These are phyloP conservation scores for Neurospora intermedia DNA, from an alignment of 495 filamentous ascomycete species.

Conservation along the genomic window DNA sequence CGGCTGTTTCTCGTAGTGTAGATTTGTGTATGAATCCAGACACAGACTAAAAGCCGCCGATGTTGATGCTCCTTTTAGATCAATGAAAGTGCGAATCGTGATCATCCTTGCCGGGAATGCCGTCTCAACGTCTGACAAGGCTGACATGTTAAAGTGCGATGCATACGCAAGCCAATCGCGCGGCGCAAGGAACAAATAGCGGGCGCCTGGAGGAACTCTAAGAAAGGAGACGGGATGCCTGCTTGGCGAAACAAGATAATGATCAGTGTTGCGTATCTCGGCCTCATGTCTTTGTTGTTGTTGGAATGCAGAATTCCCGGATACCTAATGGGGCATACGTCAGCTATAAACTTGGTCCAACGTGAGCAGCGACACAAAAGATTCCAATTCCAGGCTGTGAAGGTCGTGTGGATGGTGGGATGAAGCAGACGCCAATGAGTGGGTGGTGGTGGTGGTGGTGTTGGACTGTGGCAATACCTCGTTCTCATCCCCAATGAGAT, in stretches of 20 bases:
- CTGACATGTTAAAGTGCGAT: not conserved
- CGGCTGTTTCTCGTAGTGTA: not conserved
- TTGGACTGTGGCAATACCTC: not conserved
- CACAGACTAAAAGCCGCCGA: not conserved
- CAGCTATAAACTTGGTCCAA: not conserved
- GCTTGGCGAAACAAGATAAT: conserved; percentile 14
- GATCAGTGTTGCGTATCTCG: not conserved
- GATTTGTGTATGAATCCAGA: not conserved
- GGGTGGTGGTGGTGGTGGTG: not conserved
- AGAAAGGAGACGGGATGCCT: conserved; percentile 19
- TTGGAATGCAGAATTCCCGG: not conserved
- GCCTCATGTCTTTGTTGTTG: not conserved
- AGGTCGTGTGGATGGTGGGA: not conserved
- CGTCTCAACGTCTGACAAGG: not conserved
- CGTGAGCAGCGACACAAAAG: not conserved
- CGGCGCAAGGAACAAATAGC: not conserved
- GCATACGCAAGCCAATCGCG: conserved; percentile 24
- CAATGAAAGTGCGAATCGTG: not conserved
- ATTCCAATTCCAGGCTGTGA: not conserved
- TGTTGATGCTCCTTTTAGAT: not conserved
- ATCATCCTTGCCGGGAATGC: not conserved
- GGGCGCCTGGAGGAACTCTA: not conserved
- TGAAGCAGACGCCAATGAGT: not conserved
- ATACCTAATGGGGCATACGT: not conserved
- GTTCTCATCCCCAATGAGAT: not conserved